Evolutionary conservation across 768 basidiomycete species (phyloP).

Genomic region (Peribolospora baueri): DNA sequence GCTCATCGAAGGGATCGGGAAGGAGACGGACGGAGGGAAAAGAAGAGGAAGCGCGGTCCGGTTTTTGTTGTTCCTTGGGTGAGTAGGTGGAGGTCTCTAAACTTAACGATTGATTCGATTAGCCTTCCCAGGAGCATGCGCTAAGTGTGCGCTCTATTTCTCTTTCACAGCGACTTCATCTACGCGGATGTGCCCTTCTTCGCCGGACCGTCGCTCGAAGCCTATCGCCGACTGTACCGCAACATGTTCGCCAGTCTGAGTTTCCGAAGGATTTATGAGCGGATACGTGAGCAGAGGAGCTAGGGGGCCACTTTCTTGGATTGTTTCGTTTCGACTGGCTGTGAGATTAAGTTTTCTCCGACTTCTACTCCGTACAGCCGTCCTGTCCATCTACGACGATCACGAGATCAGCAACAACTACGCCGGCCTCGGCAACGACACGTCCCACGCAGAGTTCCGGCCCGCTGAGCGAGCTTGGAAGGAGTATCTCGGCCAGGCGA

Average conservation of each 20-base stretch:
- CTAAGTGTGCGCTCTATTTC: not conserved
- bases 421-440: conserved; percentile 32
- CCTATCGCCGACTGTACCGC: conserved; percentile 41
- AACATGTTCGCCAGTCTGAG: conserved; percentile 40
- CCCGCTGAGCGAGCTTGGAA: conserved; percentile 37
- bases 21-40: not conserved
- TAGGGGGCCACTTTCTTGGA: not conserved
- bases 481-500: conserved; percentile 35
- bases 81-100: no score
- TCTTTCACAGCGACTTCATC: conserved; percentile 30
- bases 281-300: conserved; percentile 31
- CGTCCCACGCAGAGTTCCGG: conserved; percentile 28
- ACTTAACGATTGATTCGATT: no score
- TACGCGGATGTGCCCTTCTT: conserved; percentile 48
- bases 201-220: conserved; percentile 28
- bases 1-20: conserved; percentile 7
- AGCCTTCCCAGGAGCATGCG: not conserved
- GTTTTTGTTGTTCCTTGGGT: conserved; percentile 43
- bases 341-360: not conserved
- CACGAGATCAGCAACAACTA: conserved; percentile 39
- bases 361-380: conserved; percentile 24
- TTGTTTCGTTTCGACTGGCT: not conserved
- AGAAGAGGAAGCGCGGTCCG: conserved; percentile 10
- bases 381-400: conserved; percentile 42
- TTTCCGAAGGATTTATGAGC: conserved; percentile 42